These are phyloP conservation scores for Candolleomyces efflorescens DNA, from an alignment of 768 basidiomycete genomes.

Conservation along the genomic window DNA sequence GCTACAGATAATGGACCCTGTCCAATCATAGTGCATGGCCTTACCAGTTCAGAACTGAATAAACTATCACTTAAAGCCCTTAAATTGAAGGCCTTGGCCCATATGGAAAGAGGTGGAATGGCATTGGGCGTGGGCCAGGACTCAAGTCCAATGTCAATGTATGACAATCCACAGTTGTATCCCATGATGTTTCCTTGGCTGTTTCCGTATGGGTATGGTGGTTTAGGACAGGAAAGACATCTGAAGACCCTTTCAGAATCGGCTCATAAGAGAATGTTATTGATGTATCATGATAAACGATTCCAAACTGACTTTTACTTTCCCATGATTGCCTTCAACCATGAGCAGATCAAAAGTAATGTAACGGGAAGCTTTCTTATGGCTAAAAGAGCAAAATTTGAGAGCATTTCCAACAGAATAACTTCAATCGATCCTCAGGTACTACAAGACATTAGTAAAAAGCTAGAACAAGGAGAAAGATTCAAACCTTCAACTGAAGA, in stretches of 20 bases:
- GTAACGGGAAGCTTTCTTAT: neutral
- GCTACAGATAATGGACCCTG: neutral
- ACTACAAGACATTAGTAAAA: too few species aligned
- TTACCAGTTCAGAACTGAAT: neutral
- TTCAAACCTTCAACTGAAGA: neutral
- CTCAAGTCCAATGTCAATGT: neutral
- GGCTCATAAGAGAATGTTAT: conserved; percentile 16
- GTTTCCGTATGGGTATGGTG: neutral
- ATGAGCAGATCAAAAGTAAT: conserved; percentile 24
- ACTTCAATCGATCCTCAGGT: too few species aligned
- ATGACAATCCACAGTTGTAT: conserved; percentile 1
- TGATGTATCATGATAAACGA: conserved; percentile 31
- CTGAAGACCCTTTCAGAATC: conserved; percentile 8
- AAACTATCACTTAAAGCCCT: neutral
- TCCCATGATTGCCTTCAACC: conserved; percentile 27
- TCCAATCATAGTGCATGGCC: neutral
- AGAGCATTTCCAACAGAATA: too few species aligned
- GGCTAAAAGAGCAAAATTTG: conserved; percentile 16
- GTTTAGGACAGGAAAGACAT: conserved; percentile 10
- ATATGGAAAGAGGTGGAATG: neutral
- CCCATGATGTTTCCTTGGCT: conserved; percentile 16
- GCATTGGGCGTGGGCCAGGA: neutral
- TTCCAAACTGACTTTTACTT: conserved; percentile 30
- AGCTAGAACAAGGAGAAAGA: neutral
- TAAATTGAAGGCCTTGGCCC: neutral